phyloP scores from a whole-genome alignment of 257 asterid genomes.

The Forsythia suspensa region DNA sequence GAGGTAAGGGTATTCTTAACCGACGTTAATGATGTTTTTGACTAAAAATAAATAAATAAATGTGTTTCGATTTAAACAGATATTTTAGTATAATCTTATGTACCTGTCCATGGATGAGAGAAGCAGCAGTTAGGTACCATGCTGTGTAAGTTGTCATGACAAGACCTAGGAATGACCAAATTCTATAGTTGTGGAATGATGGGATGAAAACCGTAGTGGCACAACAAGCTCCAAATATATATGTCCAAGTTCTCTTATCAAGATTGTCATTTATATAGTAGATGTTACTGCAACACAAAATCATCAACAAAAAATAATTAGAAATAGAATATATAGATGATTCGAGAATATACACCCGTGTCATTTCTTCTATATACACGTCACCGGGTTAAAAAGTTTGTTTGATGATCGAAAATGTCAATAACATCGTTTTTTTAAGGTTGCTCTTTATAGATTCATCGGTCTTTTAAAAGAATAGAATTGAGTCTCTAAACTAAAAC shows the following conservation, averaged over 20 bases:
- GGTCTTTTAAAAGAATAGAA: too few relatives aligned
- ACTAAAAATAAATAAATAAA: too few relatives aligned
- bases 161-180: slow-evolving; percentile 82
- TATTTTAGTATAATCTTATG: too few relatives aligned
- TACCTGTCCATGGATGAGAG: slow-evolving; percentile 83
- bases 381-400: not conserved
- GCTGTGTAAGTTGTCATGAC: slow-evolving; percentile 80
- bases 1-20: too few relatives aligned
- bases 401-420: too few relatives aligned
- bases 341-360: not conserved
- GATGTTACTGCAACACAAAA: slow-evolving; percentile 59
- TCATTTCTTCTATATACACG: not conserved
- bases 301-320: not conserved
- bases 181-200: slow-evolving; percentile 84
- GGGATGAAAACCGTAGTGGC: slow-evolving; percentile 85
- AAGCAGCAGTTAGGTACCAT: slow-evolving; percentile 82
- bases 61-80: too few relatives aligned
- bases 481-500: too few relatives aligned
- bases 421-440: too few relatives aligned
- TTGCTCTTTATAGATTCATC: too few relatives aligned
- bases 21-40: too few relatives aligned
- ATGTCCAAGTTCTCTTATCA: slow-evolving; percentile 93
- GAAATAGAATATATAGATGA: not conserved
- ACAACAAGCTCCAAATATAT: slow-evolving; percentile 88
- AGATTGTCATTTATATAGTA: slow-evolving; percentile 84